A percentile compares a stretch with the other conserved stretches of the same genome.
Evolutionary conservation across 164 flowering plant genomes (phyloP).

Genomic region (Tetracentron sinense): DNA sequence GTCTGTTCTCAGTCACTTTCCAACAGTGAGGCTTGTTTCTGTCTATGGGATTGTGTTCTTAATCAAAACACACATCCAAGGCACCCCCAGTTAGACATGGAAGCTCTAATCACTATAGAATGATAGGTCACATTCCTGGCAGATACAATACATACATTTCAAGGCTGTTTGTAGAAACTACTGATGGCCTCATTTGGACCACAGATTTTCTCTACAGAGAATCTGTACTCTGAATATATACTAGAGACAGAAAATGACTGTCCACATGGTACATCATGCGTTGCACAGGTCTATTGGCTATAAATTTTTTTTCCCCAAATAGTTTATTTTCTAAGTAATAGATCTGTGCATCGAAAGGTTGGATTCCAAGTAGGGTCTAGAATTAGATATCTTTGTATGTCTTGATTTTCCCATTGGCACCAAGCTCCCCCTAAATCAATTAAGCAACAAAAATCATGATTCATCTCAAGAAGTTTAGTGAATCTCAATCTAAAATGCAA

Average conservation of each 20-base stretch:
- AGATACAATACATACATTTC: constrained; percentile 4
- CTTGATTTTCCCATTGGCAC: too few relatives aligned
- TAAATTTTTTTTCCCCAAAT: too few relatives aligned
- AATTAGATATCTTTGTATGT: too few relatives aligned
- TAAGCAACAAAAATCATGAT: too few relatives aligned
- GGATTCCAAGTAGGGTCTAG: too few relatives aligned
- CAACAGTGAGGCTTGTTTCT: not conserved
- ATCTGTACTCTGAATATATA: not conserved
- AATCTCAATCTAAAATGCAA: not conserved
- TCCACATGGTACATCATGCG: not conserved
- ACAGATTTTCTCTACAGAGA: not conserved
- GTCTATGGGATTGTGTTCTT: not conserved
- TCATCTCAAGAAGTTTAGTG: too few relatives aligned
- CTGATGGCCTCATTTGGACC: not conserved
- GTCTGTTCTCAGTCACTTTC: not conserved
- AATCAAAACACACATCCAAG: not conserved
- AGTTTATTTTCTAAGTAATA: too few relatives aligned
- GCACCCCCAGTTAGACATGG: too few relatives aligned
- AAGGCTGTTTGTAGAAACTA: not conserved
- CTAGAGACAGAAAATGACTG: constrained; percentile 5
- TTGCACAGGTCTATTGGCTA: too few relatives aligned
- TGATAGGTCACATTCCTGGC: not conserved
- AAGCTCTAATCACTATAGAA: not conserved
- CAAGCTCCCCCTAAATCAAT: too few relatives aligned
- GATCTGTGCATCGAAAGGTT: too few relatives aligned